A percentile compares a stretch with the other conserved stretches of the same genome.
These are phyloP conservation scores for Vitis hybrid DNA, from an alignment of 177 flowering plant genomes.

Conservation along the genomic window DNA sequence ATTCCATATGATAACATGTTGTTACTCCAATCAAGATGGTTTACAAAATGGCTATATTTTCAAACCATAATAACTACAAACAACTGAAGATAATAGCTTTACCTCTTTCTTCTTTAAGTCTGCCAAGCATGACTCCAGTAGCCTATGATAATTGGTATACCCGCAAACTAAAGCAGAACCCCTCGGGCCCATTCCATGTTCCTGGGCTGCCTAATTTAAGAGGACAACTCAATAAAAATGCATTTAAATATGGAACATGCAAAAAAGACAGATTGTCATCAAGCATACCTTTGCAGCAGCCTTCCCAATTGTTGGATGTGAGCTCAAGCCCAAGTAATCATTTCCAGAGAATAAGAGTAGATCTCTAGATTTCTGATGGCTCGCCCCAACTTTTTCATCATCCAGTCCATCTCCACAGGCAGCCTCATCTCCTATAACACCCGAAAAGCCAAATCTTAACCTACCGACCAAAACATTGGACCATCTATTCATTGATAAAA, in stretches of 20 bases:
- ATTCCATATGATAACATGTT: neutral
- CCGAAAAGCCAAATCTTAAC: neutral
- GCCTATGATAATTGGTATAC: constrained; percentile 76
- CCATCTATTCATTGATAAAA: too few species aligned
- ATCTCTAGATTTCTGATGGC: constrained; percentile 33
- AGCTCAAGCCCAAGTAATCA: constrained; percentile 92
- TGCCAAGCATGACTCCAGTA: constrained; percentile 75
- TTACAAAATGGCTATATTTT: too few species aligned
- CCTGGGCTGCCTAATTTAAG: constrained; percentile 57
- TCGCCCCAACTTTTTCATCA: constrained; percentile 15
- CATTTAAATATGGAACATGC: neutral
- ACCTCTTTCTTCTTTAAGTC: constrained; percentile 92
- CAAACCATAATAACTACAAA: neutral
- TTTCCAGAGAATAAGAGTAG: constrained; percentile 86
- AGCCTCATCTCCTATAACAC: constrained; percentile 54
- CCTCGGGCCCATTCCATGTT: constrained; percentile 93
- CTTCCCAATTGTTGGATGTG: constrained; percentile 70
- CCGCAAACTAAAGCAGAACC: constrained; percentile 96
- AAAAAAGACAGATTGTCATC: neutral
- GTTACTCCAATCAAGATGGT: neutral
- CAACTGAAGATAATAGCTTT: neutral
- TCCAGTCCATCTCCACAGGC: constrained; percentile 14
- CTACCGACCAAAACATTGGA: too few species aligned
- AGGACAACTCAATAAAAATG: neutral
- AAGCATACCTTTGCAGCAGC: constrained; percentile 67